These are phyloP conservation scores for Saccharomycopsis sp. DNA, from an alignment of 805 yeast genomes.

Conservation along the genomic window DNA sequence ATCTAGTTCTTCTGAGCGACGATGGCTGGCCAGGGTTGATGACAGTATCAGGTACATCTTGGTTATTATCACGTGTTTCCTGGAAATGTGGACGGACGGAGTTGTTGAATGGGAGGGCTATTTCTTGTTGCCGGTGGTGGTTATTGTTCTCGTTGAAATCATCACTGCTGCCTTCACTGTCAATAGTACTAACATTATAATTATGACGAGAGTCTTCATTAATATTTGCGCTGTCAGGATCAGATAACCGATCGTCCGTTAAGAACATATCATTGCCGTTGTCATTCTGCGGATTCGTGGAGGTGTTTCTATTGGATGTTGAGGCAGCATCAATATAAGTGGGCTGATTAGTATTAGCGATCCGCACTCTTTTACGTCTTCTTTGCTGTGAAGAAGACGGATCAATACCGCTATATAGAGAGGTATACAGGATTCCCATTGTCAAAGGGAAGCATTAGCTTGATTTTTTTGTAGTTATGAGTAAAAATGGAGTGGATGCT, in stretches of 20 bases:
- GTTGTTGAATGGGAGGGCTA: too few relatives aligned
- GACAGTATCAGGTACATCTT: neutral
- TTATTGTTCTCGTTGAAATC: neutral
- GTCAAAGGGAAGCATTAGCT: neutral
- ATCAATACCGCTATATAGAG: neutral
- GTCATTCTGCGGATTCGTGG: neutral
- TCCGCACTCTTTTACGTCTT: neutral
- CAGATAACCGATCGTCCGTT: neutral
- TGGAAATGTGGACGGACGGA: too few relatives aligned
- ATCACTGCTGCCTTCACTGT: neutral
- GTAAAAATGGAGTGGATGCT: too few relatives aligned
- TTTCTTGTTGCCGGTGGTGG: too few relatives aligned
- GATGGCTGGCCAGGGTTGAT: neutral
- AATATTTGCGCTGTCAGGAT: neutral
- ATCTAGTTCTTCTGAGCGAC: neutral
- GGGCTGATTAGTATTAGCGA: neutral
- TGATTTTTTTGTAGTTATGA: too few relatives aligned
- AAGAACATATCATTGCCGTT: neutral
- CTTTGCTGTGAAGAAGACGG: neutral
- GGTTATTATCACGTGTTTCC: too few relatives aligned
- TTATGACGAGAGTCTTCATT: neutral
- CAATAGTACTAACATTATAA: neutral
- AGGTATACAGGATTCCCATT: neutral
- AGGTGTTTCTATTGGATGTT: neutral
- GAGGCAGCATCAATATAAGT: neutral